Evolutionary conservation across 1,139 yeast species (phyloP).

Genomic region (Meyerozyma carpophila): DNA sequence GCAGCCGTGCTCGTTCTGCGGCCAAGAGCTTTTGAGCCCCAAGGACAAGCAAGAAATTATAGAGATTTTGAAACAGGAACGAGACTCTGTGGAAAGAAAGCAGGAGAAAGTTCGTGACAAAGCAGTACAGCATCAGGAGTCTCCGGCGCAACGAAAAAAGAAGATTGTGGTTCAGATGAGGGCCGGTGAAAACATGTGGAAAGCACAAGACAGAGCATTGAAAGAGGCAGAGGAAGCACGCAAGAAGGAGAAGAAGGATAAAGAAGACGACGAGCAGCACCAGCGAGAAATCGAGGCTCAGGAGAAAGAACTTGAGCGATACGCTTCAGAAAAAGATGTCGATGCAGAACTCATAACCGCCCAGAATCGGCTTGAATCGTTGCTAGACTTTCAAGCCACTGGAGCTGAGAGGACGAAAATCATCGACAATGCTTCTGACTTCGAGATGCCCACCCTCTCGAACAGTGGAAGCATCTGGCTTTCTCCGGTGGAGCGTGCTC

Average conservation of each 20-base stretch:
- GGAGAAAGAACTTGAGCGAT: conserved; percentile 32
- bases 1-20: conserved; percentile 88
- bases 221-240: conserved; percentile 42
- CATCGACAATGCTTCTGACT: conserved; percentile 92
- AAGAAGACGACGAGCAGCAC: conserved; percentile 26
- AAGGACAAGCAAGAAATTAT: conserved; percentile 60
- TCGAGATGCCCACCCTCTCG: conserved; percentile 50
- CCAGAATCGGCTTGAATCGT: conserved; percentile 62
- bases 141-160: conserved; percentile 20
- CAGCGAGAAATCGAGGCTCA: conserved; percentile 31
- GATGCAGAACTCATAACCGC: conserved; percentile 62
- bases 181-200: conserved; percentile 61
- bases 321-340: conserved; percentile 27
- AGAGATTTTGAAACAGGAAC: conserved; percentile 46
- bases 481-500: conserved; percentile 81
- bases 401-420: conserved; percentile 88
- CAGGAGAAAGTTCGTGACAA: conserved; percentile 12
- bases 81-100: conserved; percentile 18
- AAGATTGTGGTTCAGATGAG: conserved; percentile 50
- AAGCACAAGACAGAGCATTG: conserved; percentile 61
- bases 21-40: conserved; percentile 53
- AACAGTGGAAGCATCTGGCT: conserved; percentile 70
- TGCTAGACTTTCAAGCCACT: conserved; percentile 76
- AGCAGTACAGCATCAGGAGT: conserved; percentile 14
- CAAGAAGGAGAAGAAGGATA: conserved; percentile 16